Base-by-base conservation (phyloP, 1,139 yeast genomes). In the Suhomyces ambrosiae region DNA sequence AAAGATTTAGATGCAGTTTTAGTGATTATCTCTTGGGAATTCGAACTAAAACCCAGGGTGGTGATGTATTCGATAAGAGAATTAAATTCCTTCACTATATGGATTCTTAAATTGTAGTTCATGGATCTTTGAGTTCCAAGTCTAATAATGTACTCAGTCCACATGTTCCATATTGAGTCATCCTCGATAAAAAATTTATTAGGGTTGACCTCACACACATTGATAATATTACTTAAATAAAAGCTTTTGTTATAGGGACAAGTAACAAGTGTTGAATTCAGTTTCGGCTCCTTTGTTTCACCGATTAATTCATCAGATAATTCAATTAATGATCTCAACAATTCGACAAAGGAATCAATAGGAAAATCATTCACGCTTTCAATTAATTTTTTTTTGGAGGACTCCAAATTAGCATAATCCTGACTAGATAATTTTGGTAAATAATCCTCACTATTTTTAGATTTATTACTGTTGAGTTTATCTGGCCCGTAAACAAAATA, bases 401-500 rank as follows among this genome's bases (percentile, higher is more conserved):
- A 60, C 33, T 80, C 83, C 16, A 86, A 70, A 1, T 76, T 71
- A 7, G 61, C 57, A 14, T 76, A 54, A 41, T 86, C 96, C 30
- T 58, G 63, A 13, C 57, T 47, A 2, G 58, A 49, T 18, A 74
- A 50, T 25, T 53, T 60, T 1, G 68, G 61, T 15, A 49, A 31
- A 43, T 46, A 43, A 3, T 49, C 46, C 10, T 60, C 64, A 3
- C 55, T 48, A 42, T 63, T 61, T 12, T 30, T 35, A 3, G 27
- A 7, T 15, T 35, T 35, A 19, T 25, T 35, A 16, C 24, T 27
- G 17, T 26, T 30, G 37, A 48, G 63, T 29, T 68, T 68, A 22
- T 85, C 79, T 1, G 85, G 80, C 0, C 92, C 89, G 51, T 80
- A 67, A 26, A 83, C 48, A 54, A 69, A 75, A 60, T 79, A 77